Evolutionary conservation across 1,139 yeast species (phyloP).

Genomic region (Diutina mesorugosa): DNA sequence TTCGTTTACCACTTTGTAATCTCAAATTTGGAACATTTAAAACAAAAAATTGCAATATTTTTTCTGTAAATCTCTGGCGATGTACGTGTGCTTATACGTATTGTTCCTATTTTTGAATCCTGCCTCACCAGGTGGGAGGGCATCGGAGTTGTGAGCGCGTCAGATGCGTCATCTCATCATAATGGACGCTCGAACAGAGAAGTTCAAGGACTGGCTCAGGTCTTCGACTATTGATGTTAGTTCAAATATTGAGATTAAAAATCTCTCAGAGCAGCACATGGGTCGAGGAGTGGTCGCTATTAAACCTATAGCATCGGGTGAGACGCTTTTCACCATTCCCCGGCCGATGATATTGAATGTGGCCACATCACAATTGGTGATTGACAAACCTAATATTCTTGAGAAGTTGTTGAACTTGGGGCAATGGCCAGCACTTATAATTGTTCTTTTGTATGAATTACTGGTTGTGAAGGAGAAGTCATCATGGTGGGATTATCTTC

Average conservation of each 20-base stretch:
- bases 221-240: constrained; percentile 34
- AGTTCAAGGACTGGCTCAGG: constrained; percentile 42
- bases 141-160: neutral
- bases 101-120: neutral
- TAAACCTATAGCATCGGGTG: constrained; percentile 45
- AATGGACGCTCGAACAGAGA: constrained; percentile 2
- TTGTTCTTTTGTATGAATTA: constrained; percentile 50
- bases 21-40: neutral
- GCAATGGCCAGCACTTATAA: constrained; percentile 71
- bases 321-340: constrained; percentile 59
- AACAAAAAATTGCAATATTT: neutral
- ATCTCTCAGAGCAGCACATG: constrained; percentile 42
- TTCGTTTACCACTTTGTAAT: neutral
- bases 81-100: no score
- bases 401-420: constrained; percentile 29
- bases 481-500: constrained; percentile 59
- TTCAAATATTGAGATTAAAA: constrained; percentile 44
- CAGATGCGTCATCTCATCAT: neutral
- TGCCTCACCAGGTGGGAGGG: neutral
- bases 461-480: constrained; percentile 27
- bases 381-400: constrained; percentile 19
- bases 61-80: neutral
- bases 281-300: constrained; percentile 73
- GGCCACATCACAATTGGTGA: constrained; percentile 36
- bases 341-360: constrained; percentile 42